Evolutionary conservation across 371 early-diverging fungal species (phyloP).

Genomic region (Mycotypha africana): DNA sequence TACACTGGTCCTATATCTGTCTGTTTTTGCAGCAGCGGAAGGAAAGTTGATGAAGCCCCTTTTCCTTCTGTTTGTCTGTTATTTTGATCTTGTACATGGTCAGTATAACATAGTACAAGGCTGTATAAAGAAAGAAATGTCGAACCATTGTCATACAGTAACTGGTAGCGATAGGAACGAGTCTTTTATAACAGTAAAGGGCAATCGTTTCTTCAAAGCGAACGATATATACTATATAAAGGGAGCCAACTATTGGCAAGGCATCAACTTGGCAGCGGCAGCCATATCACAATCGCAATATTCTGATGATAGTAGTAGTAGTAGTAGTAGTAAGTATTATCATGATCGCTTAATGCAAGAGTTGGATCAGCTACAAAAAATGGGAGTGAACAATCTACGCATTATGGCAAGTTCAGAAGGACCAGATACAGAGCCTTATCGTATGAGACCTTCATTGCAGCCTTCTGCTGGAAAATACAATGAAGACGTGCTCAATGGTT

Average conservation of each 20-base stretch:
- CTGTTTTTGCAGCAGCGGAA: too few relatives aligned
- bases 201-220: conserved; percentile 18
- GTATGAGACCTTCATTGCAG: conserved; percentile 59
- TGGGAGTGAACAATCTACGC: conserved; percentile 59
- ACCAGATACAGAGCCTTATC: conserved; percentile 54
- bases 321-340: conserved; percentile 36
- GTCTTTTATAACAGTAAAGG: conserved; percentile 24
- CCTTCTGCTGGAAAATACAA: conserved; percentile 48
- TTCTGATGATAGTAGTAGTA: too few relatives aligned
- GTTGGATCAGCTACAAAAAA: conserved; percentile 33
- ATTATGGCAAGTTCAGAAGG: conserved; percentile 64
- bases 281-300: too few relatives aligned
- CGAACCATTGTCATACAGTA: too few relatives aligned
- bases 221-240: conserved; percentile 30
- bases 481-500: conserved; percentile 13
- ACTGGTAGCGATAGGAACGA: too few relatives aligned
- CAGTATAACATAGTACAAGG: too few relatives aligned
- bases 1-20: too few relatives aligned
- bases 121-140: too few relatives aligned
- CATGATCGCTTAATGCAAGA: conserved; percentile 46
- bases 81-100: too few relatives aligned
- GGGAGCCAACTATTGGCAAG: conserved; percentile 73
- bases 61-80: too few relatives aligned
- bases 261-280: conserved; percentile 58
- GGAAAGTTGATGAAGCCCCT: too few relatives aligned